phyloP scores from a whole-genome alignment of 495 filamentous ascomycete species.

The Daldinia bambusicola region DNA sequence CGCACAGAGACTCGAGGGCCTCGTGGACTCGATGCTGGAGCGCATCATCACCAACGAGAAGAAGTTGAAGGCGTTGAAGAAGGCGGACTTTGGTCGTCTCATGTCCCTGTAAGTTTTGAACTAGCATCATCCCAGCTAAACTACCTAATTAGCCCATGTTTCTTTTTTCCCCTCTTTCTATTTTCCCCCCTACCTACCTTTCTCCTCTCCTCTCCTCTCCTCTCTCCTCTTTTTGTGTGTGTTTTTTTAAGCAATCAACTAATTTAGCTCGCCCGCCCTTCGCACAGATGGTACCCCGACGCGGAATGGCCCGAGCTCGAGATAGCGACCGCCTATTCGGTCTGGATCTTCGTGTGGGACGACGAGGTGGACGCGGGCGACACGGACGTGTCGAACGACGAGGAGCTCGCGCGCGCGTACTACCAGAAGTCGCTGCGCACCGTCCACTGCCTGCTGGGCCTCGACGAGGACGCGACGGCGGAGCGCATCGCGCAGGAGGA shows the following conservation, averaged over 20 bases:
- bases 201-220: too few relatives aligned
- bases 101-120: conserved; percentile 40
- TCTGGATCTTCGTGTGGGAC: conserved; percentile 50
- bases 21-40: conserved; percentile 40
- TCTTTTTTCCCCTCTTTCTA: too few relatives aligned
- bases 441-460: conserved; percentile 36
- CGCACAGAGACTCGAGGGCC: conserved; percentile 23
- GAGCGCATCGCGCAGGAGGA: conserved; percentile 11
- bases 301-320: conserved; percentile 46
- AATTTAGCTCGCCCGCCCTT: neutral
- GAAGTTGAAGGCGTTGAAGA: conserved; percentile 37
- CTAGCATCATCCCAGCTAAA: neutral
- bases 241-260: neutral
- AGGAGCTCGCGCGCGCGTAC: conserved; percentile 43
- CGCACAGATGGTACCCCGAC: conserved; percentile 45
- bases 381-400: conserved; percentile 48
- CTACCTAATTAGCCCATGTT: too few relatives aligned
- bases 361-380: conserved; percentile 47
- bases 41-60: conserved; percentile 46
- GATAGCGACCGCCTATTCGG: conserved; percentile 44
- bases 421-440: conserved; percentile 41
- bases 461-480: conserved; percentile 18
- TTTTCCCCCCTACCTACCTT: too few relatives aligned
- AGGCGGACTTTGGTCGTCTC: conserved; percentile 45
- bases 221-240: too few relatives aligned